Evolutionary conservation across 2,329 filamentous ascomycete species (phyloP), one percentile per base, ranked within the genome.

Genomic region (Alternaria arborescens): DNA sequence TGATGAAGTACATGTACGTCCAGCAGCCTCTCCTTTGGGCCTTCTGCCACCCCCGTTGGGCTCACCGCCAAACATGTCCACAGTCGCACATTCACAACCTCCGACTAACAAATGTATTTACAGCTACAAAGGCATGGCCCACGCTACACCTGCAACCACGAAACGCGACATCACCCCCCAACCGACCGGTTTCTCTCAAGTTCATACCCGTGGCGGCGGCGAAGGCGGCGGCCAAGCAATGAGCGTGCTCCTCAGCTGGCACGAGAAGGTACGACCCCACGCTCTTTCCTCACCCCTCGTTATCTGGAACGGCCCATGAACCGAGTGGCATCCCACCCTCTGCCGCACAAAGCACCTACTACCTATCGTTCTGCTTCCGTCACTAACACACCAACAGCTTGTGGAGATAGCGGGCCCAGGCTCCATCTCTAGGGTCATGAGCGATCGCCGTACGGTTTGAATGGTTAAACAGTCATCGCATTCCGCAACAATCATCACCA

Each of bases 161-260:
- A 62, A 72, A 58, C 76, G 74, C 66, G 83, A 80, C 38, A 78
- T 87, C 58, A 86, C 91, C 26, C 92, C 93, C 42, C 92, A 97
- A 80, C 85, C 87, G 58, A 96, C 93, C 5, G 93, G 93, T 8
- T 97, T 97, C 82, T 94, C 91, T 73, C 94, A 97, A 81, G 87
- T 94, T 62, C 84, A 85, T 70, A 74, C 79, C 51, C 81, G 87
- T 68, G 81, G 86, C 62, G 85, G 85, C 55, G 87, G 85, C 44
- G 87, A 88, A 60, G 91, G 92, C 47, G 89, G 92, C 64, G 91
- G 92, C 36, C 90, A 93, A 58, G 91, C 90, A 55, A 98, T 98
- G 95, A 98, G 95, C 77, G 95, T 99, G 52, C 80, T 99, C 77
- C 83, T 99, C 69, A 97, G 93, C 81, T 99, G 95, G 95, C 95